phyloP scores from a whole-genome alignment of 805 yeast genomes.

The Blastobotrys terrestris region DNA sequence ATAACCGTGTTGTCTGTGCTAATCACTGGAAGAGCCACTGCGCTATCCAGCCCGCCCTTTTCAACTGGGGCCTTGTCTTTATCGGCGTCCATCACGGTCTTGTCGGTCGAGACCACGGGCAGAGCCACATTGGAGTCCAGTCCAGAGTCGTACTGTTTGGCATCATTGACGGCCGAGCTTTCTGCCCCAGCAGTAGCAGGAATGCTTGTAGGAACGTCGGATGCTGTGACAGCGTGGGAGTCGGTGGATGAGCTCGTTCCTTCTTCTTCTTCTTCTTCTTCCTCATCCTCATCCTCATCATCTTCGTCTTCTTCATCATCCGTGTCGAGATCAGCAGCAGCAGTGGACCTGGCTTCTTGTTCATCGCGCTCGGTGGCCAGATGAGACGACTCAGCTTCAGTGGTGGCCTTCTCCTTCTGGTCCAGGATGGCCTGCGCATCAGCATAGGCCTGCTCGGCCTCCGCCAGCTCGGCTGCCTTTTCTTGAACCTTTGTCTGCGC shows the following conservation, averaged over 20 bases:
- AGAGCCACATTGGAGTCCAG: neutral
- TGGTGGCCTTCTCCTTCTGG: neutral
- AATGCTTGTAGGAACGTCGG: neutral
- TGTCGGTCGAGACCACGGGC: neutral
- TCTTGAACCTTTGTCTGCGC: neutral
- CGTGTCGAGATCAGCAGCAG: conserved; percentile 16
- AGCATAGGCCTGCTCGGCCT: conserved; percentile 17
- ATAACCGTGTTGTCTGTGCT: neutral
- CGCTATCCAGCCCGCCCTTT: neutral
- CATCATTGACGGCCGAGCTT: neutral
- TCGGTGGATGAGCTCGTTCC: neutral
- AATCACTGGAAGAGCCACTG: neutral
- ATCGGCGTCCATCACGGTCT: neutral
- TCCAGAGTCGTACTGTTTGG: neutral
- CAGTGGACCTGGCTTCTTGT: neutral
- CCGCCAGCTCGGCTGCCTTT: conserved; percentile 13
- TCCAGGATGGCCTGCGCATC: conserved; percentile 9
- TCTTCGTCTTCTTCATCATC: conserved; percentile 16
- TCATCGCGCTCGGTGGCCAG: neutral
- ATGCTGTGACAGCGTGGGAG: conserved; percentile 5
- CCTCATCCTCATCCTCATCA: conserved; percentile 17
- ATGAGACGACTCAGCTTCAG: neutral
- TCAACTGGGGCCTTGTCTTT: neutral
- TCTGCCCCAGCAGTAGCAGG: neutral
- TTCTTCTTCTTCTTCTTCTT: conserved; percentile 13